Base-by-base conservation (phyloP, 306 rosid species). In the Boehmeria nivea region DNA sequence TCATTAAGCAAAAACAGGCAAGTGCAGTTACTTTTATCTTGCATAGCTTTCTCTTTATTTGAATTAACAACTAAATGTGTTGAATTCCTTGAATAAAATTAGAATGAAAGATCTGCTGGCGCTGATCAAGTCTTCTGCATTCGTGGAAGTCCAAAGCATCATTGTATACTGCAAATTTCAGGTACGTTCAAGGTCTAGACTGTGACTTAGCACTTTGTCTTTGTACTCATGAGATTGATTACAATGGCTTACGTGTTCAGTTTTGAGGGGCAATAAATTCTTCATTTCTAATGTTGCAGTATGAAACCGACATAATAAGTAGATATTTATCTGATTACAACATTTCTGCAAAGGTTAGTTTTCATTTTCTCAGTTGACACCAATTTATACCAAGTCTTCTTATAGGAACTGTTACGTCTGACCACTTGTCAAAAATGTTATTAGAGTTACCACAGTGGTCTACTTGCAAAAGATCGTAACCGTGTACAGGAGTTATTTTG, bases 151-250 rank as follows among this genome's bases (percentile, higher is more conserved):
- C 73, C 76, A 69, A 65, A 84, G 95, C 78, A 82, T 90, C 77
- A 90, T 90, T 61, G 39, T 90, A 78, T 84, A 90, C 80, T 87
- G 95, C 88, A 90, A 90, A 65, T 90, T 84, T 80, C 95, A 84
- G 95, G 98, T 86, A 68, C 39, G 78, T 27, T 16, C 53, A n/a
- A 23, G 3, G 59, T 64, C n/a, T 23, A 63, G 42, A 33, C 3
- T 19, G 51, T 59, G 64, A 68, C 47, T 47, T n/a, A n/a, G n/a
- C n/a, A 16, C 42, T 59, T 2, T 50, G 11, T 12, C 8, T 16
- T 38, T 12, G 20, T 48, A 19, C 26, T 38, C 34, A 8, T 9
- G 20, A 15, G 13, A 52, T 23, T 17, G 19, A 43, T 16, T 43
- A n/a, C n/a, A 23, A 18, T 19, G 8, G 20, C 15, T 36, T 28